Conservation (phyloP, 1,284 basidiomycete species). For the Ustilago sp. region DNA sequence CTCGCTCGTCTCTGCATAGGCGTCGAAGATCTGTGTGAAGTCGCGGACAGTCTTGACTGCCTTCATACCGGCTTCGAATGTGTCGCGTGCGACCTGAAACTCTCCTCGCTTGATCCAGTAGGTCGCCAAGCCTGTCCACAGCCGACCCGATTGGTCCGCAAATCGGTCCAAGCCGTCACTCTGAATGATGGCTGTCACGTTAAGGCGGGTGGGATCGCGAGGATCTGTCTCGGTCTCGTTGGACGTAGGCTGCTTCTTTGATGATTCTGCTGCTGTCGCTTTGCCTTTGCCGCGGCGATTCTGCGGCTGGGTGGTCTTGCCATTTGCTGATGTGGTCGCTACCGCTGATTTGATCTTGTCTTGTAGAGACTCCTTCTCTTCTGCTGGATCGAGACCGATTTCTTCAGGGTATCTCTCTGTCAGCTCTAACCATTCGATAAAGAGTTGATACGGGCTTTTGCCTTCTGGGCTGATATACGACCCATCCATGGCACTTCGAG, state of each 20-base stretch:
- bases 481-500: slow-evolving; percentile 83
- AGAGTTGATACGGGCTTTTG: slow-evolving; percentile 93
- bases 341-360: background rate
- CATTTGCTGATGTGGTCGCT: slow-evolving; percentile 6
- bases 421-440: slow-evolving; percentile 92
- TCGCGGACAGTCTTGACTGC: slow-evolving; percentile 92
- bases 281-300: slow-evolving; percentile 71
- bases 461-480: slow-evolving; percentile 89
- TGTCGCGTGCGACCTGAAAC: slow-evolving; percentile 86
- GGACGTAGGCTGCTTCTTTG: slow-evolving; percentile 72
- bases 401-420: slow-evolving; percentile 91
- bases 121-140: slow-evolving; percentile 96
- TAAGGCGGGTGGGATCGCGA: slow-evolving; percentile 78
- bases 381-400: slow-evolving; percentile 88
- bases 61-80: slow-evolving; percentile 88
- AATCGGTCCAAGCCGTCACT: slow-evolving; percentile 88
- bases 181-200: slow-evolving; percentile 86
- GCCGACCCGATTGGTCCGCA: slow-evolving; percentile 93
- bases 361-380: slow-evolving; percentile 42
- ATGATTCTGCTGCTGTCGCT: slow-evolving; percentile 65
- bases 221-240: slow-evolving; percentile 81
- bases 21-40: slow-evolving; percentile 98
- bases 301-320: slow-evolving; percentile 54
- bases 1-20: slow-evolving; percentile 94
- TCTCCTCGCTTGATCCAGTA: slow-evolving; percentile 98